These are phyloP conservation scores for Moringa oleifera DNA, from an alignment of 345 rosid species.

Conservation along the genomic window DNA sequence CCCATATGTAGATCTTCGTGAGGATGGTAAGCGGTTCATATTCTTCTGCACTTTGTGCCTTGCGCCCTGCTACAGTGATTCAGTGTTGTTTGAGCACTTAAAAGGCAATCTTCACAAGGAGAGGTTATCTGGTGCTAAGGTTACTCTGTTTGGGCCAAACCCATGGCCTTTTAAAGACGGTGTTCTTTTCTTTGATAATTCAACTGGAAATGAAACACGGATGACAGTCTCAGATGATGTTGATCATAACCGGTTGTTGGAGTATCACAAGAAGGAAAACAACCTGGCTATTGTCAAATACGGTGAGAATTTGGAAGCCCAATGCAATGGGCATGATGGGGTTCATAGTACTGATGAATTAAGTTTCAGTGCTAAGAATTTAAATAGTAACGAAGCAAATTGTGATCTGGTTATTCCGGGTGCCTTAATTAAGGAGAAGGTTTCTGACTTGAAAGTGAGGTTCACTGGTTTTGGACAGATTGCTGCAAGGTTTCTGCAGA, in stretches of 20 bases:
- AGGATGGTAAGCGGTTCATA: conserved; percentile 64
- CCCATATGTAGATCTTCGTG: conserved; percentile 68
- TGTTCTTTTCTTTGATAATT: conserved; percentile 62
- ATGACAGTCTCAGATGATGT: conserved; percentile 15
- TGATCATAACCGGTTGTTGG: conserved; percentile 23
- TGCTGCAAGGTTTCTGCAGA: conserved; percentile 48
- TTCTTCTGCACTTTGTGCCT: conserved; percentile 91
- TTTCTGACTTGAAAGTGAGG: conserved; percentile 53
- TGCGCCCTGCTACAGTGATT: conserved; percentile 73
- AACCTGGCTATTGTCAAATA: conserved; percentile 56
- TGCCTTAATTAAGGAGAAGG: conserved; percentile 52
- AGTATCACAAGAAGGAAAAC: conserved; percentile 19
- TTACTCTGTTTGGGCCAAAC: conserved; percentile 62
- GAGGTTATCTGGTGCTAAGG: conserved; percentile 66
- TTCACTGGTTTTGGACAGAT: conserved; percentile 54
- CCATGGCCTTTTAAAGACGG: conserved; percentile 97
- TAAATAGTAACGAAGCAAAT: conserved; percentile 16
- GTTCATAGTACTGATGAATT: conserved; percentile 13
- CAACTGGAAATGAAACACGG: conserved; percentile 31
- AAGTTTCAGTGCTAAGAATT: conserved; percentile 15
- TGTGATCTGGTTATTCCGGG: conserved; percentile 39
- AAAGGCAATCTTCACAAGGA: conserved; percentile 66
- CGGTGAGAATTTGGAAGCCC: conserved; percentile 20
- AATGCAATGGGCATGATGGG: conserved; percentile 12
- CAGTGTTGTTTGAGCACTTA: conserved; percentile 69